Evolutionary conservation across 177 flowering plant species (phyloP).

Genomic region (Vitis hybrid): DNA sequence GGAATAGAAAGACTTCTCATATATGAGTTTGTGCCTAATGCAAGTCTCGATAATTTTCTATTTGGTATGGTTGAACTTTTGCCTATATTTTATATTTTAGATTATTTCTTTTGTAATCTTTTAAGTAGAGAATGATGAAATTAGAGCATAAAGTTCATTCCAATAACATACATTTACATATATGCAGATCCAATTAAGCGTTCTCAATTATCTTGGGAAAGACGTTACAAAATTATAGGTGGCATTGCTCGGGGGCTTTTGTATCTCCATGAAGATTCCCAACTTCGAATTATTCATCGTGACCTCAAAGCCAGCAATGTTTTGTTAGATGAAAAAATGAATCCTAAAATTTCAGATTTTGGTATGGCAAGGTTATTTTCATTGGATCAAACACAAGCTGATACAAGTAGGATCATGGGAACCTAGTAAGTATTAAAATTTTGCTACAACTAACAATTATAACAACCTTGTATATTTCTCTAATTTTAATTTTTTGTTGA

Average conservation of each 20-base stretch:
- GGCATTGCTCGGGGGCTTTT: slow-evolving; percentile 51
- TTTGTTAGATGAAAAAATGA: slow-evolving; percentile 32
- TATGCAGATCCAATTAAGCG: slow-evolving; percentile 27
- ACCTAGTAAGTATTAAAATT: too few species aligned
- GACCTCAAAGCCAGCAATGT: slow-evolving; percentile 49
- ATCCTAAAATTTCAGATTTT: slow-evolving; percentile 31
- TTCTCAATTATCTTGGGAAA: slow-evolving; percentile 26
- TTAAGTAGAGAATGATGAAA: too few species aligned
- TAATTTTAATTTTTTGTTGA: too few species aligned
- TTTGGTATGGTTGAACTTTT: slow-evolving; percentile 22
- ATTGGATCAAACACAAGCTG: too few species aligned
- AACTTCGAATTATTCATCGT: slow-evolving; percentile 42
- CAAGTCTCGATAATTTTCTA: slow-evolving; percentile 39
- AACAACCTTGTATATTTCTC: too few species aligned
- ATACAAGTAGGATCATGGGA: too few species aligned
- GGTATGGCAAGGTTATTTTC: slow-evolving; percentile 19
- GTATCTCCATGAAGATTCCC: slow-evolving; percentile 51
- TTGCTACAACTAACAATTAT: too few species aligned
- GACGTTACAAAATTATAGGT: slow-evolving; percentile 31
- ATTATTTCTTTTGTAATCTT: too few species aligned
- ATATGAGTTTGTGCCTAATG: slow-evolving; percentile 45
- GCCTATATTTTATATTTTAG: not conserved
- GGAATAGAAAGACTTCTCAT: slow-evolving; percentile 39
- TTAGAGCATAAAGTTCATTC: not conserved
- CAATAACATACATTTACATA: not conserved